Base-by-base conservation (phyloP, 176 grass and related monocot genomes). In the Cymbopogon citratus region DNA sequence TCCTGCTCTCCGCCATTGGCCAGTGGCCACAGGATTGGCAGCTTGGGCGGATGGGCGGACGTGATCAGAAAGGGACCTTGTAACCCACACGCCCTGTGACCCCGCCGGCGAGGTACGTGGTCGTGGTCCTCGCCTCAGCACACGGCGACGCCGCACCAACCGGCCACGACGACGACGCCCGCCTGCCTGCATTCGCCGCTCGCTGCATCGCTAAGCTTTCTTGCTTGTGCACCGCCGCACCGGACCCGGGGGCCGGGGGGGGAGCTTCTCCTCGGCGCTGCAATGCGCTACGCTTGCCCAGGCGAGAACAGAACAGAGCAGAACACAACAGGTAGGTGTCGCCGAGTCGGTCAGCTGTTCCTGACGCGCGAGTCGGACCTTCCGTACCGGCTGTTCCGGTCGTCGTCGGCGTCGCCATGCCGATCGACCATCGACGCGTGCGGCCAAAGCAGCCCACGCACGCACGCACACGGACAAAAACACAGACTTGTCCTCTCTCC, bases 51-150 rank as follows among this genome's bases (percentile, higher is more conserved):
- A 25, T 16, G 48, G 29, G 13, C 56, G 41, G 75, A 36, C 79
- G 88, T 82, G 92, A 89, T 73, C 36, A 24, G 87, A 94, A 43
- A 91, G 75, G 59, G 87, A 87, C 86, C 33, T 12, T 63, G 83
- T 49, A 91, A 83, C 92, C 74, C 43, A 73, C 75, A 73, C 75
- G 44, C 18, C 18, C 16, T 39, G 6, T 9, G 38, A 8, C 44
- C 26, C 73, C 16, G 56, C 56, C 28, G 14, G 29, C 15, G 67
- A 73, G 63, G 74, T 77, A 36, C 51, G 21, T 13, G 25, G 62
- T 24, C 33, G 59, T 74, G 84, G 91, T 69, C 38, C 84, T 85
- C 80, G 4, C 8, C n/a, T 15, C 34, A 1, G 15, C 56, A 10
- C 35, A 10, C 35, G 57, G 79, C 71, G 88, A 90, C 68, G 74